Evolutionary conservation across 2,329 filamentous ascomycete species (phyloP), one percentile per base, ranked within the genome.

Genomic region (Bisporella sp.): DNA sequence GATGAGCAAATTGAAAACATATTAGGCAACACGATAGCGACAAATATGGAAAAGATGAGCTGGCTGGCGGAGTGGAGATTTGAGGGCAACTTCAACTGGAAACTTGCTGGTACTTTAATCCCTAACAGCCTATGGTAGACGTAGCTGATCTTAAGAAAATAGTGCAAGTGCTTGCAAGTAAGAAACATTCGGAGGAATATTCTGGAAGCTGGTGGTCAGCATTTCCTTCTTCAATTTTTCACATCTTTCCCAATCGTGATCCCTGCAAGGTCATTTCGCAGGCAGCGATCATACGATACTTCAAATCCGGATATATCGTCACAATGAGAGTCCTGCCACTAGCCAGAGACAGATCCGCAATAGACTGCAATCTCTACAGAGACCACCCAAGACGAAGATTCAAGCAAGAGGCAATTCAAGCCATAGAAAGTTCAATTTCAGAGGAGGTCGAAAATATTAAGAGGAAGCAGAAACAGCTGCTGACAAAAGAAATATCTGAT

Each of bases 31-130:
- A n/a, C 55, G 5, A 50, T 46, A 31, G 28, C 50, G 7, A 33
- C 53, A 54, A 50, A 46, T 9, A 33, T 52, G 3, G 21, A 46
- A 12, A 45, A 47, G 11, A 54, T 60, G 55, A 49, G 51, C 12
- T 58, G 50, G 6, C 39, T 51, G n/a, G 47, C 30, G 29, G 57
- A 60, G 32, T 64, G 60, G 57, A 60, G 59, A 41, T 12, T 59
- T 5, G 55, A 63, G 21, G 55, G 50, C 5, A 41, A 40, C 5
- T 59, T 60, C 44, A 64, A 64, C 41, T 64, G 62, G 62, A 63
- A 63, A 31, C 54, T 62, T 30, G 47, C 55, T 46, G 61, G 60
- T 63, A 49, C 21, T 53, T 53, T 8, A 33, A 12, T 5, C n/a
- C 4, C 29, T 13, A 6, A 9, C 35, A 37, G 21, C 21, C 21